Base-by-base conservation (phyloP, 2,329 filamentous ascomycete species). In the Keithomyces neogunnii region DNA sequence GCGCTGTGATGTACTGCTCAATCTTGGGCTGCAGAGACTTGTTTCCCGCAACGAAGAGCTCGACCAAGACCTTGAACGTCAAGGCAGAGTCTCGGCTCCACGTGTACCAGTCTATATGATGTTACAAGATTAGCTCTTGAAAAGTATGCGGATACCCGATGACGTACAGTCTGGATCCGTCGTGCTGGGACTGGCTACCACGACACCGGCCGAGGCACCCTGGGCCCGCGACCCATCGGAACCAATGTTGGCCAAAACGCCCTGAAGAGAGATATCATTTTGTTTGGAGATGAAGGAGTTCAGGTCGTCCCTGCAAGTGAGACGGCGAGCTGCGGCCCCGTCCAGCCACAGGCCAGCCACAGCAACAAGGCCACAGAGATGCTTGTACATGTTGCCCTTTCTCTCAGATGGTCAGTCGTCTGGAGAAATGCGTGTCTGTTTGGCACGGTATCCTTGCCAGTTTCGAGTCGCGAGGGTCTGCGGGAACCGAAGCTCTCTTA, bases 21-120 rank as follows among this genome's bases (percentile, higher is more conserved):
- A 91, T 83, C 42, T 75, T 65, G 5, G 65, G 67, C 57, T 84
- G 80, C 3, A 88, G 69, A 1, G 70, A 67, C 53, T 84, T 75
- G 45, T 83, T 84, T 47, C 70, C 73, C 49, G 78, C 70, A 48
- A 70, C 62, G 60, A 88, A 84, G 8, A 78, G 71, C 59, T 90
- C 86, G 3, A 86, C 71, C 9, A 90, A 67, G 26, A 73, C 72
- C 66, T 88, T 88, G 69, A 85, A 78, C 1, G 81, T 80, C 48
- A 90, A 72, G n/a, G 82, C 84, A 2, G 84, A 77, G 64, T 91
- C 87, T 56, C 87, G 74, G 3, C 82, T 88, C 87, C 86, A 91
- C 0, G 85, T 88, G 62, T 82, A 90, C 65, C 77, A 89, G 65
- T 90, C 84, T 87, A 40, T 38, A 7, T 33, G 8, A 10, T 19